Conservation (phyloP, 345 rosid species). For the Pugionium cornutum region DNA sequence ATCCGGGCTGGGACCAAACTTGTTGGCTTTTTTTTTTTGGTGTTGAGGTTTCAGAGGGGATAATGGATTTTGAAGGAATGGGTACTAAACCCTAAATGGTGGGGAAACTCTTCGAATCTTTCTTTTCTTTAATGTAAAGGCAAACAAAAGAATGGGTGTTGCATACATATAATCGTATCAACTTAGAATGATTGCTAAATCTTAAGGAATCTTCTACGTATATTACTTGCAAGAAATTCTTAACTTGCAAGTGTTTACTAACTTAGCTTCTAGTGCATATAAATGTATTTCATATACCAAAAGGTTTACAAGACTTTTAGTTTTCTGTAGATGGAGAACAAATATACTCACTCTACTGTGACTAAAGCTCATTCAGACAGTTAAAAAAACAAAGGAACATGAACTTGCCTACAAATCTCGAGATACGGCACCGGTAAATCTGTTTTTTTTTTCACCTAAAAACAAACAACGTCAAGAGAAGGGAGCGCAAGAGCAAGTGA, state of each 20-base stretch:
- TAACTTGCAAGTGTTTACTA: too few relatives aligned
- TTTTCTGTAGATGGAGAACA: constrained; percentile 29
- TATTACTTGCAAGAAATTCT: neutral
- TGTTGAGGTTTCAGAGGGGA: constrained; percentile 6
- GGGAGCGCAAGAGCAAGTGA: neutral
- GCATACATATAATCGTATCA: neutral
- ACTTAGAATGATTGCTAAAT: too few relatives aligned
- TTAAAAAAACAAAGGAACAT: neutral
- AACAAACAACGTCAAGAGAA: constrained; percentile 5
- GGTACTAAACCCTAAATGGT: constrained; percentile 45
- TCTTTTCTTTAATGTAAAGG: constrained; percentile 57
- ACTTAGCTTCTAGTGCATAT: too few relatives aligned
- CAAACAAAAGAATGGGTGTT: constrained; percentile 10
- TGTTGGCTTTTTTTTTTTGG: constrained; percentile 14
- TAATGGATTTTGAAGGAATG: constrained; percentile 27
- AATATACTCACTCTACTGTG: constrained; percentile 24
- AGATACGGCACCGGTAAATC: constrained; percentile 4
- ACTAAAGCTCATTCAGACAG: constrained; percentile 26
- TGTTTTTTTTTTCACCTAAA: neutral
- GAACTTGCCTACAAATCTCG: constrained; percentile 30
- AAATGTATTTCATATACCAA: constrained; percentile 4
- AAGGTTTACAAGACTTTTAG: constrained; percentile 21
- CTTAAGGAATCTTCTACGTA: too few relatives aligned
- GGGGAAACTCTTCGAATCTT: constrained; percentile 76
- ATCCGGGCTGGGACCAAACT: constrained; percentile 32